Evolutionary conservation across 805 yeast genomes (phyloP).

Genomic region (Metschnikowia kofuensis): DNA sequence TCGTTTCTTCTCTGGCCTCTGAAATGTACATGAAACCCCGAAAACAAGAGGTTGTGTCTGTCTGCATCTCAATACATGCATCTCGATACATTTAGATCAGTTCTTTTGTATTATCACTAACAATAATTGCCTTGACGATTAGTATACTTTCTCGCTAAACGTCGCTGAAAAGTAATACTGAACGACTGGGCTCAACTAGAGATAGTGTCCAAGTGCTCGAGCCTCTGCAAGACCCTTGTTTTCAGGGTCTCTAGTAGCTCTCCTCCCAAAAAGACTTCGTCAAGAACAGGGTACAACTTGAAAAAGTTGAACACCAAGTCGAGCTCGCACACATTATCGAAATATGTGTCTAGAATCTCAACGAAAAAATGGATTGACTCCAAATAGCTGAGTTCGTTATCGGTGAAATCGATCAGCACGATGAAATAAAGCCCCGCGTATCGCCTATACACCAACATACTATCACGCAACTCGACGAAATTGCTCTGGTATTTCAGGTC

Average conservation of each 20-base stretch:
- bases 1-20: too few species aligned
- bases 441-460: slow-evolving; percentile 76
- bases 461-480: slow-evolving; percentile 59
- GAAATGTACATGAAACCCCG: too few species aligned
- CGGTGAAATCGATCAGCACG: slow-evolving; percentile 74
- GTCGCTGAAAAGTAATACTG: too few species aligned
- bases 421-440: slow-evolving; percentile 91
- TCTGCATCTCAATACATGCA: too few species aligned
- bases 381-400: slow-evolving; percentile 77
- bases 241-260: slow-evolving; percentile 87
- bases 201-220: slow-evolving; percentile 54
- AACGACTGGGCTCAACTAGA: background rate
- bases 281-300: slow-evolving; percentile 76
- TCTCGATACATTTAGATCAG: too few species aligned
- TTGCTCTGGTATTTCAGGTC: slow-evolving; percentile 83
- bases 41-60: too few species aligned
- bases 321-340: slow-evolving; percentile 88
- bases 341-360: slow-evolving; percentile 81
- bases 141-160: too few species aligned
- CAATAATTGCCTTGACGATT: too few species aligned
- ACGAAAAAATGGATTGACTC: slow-evolving; percentile 87
- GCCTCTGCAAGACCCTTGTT: slow-evolving; percentile 58
- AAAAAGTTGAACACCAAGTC: slow-evolving; percentile 91
- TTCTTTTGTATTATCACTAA: too few species aligned
- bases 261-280: slow-evolving; percentile 87